These are phyloP conservation scores for Phytopythium aichiense DNA, from an alignment of 352 stramenopile species.

Conservation along the genomic window DNA sequence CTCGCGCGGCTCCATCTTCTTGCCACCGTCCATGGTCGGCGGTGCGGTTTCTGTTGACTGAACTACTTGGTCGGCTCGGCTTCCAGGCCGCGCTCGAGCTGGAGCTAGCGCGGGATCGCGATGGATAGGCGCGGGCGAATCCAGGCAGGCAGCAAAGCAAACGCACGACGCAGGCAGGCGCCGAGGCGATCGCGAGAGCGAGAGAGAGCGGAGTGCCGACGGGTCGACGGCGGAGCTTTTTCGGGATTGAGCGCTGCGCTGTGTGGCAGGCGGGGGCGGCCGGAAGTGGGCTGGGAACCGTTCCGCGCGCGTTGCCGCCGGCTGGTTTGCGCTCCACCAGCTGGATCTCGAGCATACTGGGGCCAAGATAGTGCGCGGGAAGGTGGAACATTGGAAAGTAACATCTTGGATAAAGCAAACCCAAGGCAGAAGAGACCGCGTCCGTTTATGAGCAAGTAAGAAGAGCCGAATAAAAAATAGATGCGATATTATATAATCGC, in stretches of 20 bases:
- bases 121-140: background rate
- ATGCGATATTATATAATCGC: too few species aligned
- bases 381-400: background rate
- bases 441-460: background rate
- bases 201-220: background rate
- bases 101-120: background rate
- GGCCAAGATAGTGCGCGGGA: background rate
- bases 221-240: background rate
- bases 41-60: background rate
- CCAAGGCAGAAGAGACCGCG: background rate
- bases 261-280: background rate
- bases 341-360: background rate
- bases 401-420: too few species aligned
- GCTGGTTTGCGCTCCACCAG: background rate
- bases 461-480: too few species aligned
- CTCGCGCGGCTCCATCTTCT: background rate
- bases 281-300: slow-evolving; percentile 2
- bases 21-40: slow-evolving; percentile 1
- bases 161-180: background rate
- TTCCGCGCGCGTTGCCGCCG: slow-evolving; percentile 3
- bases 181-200: background rate
- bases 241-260: background rate
- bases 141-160: background rate
- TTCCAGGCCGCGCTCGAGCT: background rate
- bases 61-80: background rate